Base-by-base conservation (phyloP, 2,329 filamentous ascomycete genomes). In the Aureobasidium sp. region DNA sequence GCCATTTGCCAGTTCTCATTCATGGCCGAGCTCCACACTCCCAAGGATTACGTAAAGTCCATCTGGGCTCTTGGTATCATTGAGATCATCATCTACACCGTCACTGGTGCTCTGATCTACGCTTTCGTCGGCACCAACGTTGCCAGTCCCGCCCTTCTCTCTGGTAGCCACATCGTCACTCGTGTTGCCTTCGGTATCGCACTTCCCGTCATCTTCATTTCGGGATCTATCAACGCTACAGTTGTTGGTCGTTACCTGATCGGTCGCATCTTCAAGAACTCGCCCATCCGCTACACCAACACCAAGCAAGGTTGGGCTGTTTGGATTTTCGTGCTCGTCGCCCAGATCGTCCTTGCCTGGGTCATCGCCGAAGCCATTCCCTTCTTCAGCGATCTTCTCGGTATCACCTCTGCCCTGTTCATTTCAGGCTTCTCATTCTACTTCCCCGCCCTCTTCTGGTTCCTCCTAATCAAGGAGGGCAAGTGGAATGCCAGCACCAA, bases 321-420 rank as follows among this genome's bases (percentile, higher is more conserved):
- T 26, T 91, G 88, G 88, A 69, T 85, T 15, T 78, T 67, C 8
- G 81, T 90, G 42, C 82, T 84, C 1, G 71, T 80, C 0, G 71
- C 69, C 23, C 74, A 85, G 32, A 89, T 87, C 81, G 66, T 84
- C 23, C 67, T 88, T 12, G 84, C 84, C 13, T 88, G 85, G 80
- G 74, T 90, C 63, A 87, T 91, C 64, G 86, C 88, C 8, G 83
- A 88, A 70, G 84, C 86, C 0, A 87, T 91, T 13, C 88, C 88
- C 1, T 83, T 87, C 64, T 91, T 91, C 77, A 86, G 84, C 71
- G 81, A 84, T 58, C 76, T 91, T 9, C 77, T 91, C n/a, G 84
- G 84, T 6, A 74, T 90, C 55, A 85, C 89, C 65, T 75, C 69
- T n/a, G 68, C 84, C 1, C 73, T 89, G 1, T 89, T 90, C 68